Conservation (phyloP, 148 eudicot genomes). For the Cornus suecica region DNA sequence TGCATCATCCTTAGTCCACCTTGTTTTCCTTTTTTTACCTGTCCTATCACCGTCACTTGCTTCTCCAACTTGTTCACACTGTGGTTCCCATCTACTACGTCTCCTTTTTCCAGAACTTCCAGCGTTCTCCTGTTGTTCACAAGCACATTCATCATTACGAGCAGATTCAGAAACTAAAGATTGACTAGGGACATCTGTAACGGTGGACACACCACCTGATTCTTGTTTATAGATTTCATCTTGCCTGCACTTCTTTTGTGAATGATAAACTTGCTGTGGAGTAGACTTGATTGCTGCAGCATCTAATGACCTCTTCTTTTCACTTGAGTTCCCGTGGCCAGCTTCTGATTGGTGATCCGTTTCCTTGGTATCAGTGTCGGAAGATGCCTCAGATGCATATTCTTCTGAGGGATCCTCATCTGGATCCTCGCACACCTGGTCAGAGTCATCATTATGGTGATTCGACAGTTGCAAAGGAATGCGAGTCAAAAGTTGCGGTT, state of each 20-base stretch:
- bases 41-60: background rate
- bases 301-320: conserved; percentile 14
- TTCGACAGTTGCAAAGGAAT: background rate
- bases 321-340: background rate
- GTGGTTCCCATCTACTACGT: background rate
- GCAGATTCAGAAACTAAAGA: conserved; percentile 6
- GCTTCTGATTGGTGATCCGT: conserved; percentile 8
- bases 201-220: background rate
- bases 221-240: conserved; percentile 15
- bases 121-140: conserved; percentile 1
- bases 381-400: background rate
- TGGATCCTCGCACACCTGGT: conserved; percentile 3
- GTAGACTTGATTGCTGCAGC: background rate
- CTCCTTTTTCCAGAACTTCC: conserved; percentile 20
- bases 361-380: background rate
- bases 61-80: conserved; percentile 2
- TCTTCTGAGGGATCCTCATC: background rate
- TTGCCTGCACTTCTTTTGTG: conserved; percentile 13
- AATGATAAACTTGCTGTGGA: background rate
- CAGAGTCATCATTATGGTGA: background rate
- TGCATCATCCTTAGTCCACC: conserved; percentile 20
- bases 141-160: conserved; percentile 1
- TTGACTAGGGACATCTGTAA: conserved; percentile 3
- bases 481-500: background rate
- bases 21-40: conserved; percentile 23